Evolutionary conservation across 1,284 basidiomycete genomes (phyloP), one percentile per base, ranked within the genome.

Genomic region (Tylopilus sp.): DNA sequence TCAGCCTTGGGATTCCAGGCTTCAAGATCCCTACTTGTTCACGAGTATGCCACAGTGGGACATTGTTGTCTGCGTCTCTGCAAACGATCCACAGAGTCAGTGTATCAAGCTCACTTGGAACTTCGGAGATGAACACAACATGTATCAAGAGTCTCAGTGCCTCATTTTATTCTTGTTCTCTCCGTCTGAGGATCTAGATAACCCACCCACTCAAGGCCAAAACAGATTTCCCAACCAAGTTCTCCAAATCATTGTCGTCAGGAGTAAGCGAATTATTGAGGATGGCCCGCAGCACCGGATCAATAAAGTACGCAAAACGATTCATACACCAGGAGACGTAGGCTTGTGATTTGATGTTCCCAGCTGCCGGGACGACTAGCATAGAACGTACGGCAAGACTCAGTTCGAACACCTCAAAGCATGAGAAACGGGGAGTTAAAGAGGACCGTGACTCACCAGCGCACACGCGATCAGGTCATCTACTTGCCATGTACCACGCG

Each of bases 231-330:
- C 82, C 75, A 1, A 80, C 82, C 21, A 89, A 61, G 57, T 95
- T 96, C 6, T 84, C 81, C 9, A 91, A 60, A 59, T 95, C 91
- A 62, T 96, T 92, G 65, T 94, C 88, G 60, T 92, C 92, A 9
- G 86, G 80, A 0, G 84, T 83, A 29, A 93, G 71, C 0, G 88
- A 79, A 0, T 82, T 75, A 47, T 84, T 78, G 3, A 96, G 74
- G 28, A 95, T 76, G 2, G 82, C 79, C 30, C 81, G 77, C 29
- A 92, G 69, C 0, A 73, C 64, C 0, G 92, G 90, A 62, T 96
- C 92, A 16, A 85, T 74, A 64, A 79, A 91, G 61, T 90, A 90
- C 1, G 76, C 74, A n/a, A 80, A 83, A 76, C 78, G 77, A 47
- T 83, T 84, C 66, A 85, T 76, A 1, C 74, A 77, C 61, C 86